A percentile compares a stretch with the other conserved stretches of the same genome.
phyloP scores from a whole-genome alignment of 495 filamentous ascomycete species.

The Penicillium parvum region DNA sequence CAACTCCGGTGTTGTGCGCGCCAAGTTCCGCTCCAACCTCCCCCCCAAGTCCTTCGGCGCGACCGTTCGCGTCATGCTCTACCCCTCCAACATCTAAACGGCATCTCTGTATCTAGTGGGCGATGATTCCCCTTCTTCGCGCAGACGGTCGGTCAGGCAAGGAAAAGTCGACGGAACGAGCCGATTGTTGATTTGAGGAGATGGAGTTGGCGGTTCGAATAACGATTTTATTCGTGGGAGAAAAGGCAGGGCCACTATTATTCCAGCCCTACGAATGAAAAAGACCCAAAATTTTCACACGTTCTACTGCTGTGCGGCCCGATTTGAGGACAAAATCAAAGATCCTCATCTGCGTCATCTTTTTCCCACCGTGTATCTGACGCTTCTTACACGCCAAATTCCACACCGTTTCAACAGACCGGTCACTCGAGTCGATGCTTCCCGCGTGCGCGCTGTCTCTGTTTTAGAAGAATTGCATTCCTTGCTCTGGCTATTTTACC shows the following conservation, averaged over 20 bases:
- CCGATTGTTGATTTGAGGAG: conserved; percentile 37
- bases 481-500: conserved; percentile 28
- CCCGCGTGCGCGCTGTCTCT: conserved; percentile 6
- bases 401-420: conserved; percentile 37
- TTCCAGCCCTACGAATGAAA: conserved; percentile 43
- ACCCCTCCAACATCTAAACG: conserved; percentile 67
- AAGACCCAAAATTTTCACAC: conserved; percentile 33
- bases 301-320: conserved; percentile 19
- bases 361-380: conserved; percentile 36
- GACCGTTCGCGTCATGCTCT: conserved; percentile 96
- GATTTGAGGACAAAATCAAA: too few species aligned
- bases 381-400: conserved; percentile 40
- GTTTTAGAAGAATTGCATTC: conserved; percentile 26
- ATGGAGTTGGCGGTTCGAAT: conserved; percentile 47
- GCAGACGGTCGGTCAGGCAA: conserved; percentile 39
- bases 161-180: conserved; percentile 43
- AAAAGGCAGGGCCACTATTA: conserved; percentile 37
- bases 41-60: conserved; percentile 95
- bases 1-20: conserved; percentile 94
- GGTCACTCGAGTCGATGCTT: conserved; percentile 15
- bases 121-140: conserved; percentile 37
- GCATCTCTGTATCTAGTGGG: conserved; percentile 37
- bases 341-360: conserved; percentile 3
- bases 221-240: conserved; percentile 42
- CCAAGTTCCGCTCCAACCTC: conserved; percentile 92